These are phyloP conservation scores for Suhomyces maxii DNA, from an alignment of 1,139 yeast species.

Conservation along the genomic window DNA sequence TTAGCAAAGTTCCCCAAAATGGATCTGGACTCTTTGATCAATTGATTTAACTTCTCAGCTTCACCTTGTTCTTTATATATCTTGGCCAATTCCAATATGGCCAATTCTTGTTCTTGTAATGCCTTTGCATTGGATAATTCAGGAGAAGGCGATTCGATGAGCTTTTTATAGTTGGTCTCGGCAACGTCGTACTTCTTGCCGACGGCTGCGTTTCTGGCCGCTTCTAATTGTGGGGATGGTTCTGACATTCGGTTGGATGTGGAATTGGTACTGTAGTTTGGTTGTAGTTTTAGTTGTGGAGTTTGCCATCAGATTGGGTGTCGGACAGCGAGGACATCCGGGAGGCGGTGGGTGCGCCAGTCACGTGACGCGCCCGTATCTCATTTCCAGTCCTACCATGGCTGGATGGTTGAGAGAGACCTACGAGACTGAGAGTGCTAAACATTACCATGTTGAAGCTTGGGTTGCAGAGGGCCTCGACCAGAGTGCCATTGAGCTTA, in stretches of 20 bases:
- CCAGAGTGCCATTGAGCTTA: background rate
- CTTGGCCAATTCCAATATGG: conserved; percentile 64
- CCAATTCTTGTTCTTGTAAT: conserved; percentile 56
- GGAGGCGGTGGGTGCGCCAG: background rate
- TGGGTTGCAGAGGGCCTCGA: background rate
- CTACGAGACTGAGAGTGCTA: too few species aligned
- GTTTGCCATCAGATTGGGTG: conserved; percentile 15
- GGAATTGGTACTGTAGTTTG: background rate
- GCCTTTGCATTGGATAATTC: conserved; percentile 27
- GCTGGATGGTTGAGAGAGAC: too few species aligned
- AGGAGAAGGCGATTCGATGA: conserved; percentile 38
- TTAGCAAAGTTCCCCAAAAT: conserved; percentile 80
- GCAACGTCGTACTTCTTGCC: conserved; percentile 53
- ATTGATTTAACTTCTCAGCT: conserved; percentile 52
- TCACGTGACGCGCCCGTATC: background rate
- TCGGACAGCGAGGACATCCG: background rate
- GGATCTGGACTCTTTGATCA: conserved; percentile 69
- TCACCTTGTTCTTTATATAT: conserved; percentile 49
- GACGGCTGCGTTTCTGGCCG: conserved; percentile 58
- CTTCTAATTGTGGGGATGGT: conserved; percentile 39
- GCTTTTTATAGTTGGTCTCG: conserved; percentile 52
- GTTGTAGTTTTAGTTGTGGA: background rate
- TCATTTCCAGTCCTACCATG: too few species aligned
- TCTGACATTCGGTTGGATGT: conserved; percentile 15
- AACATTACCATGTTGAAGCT: conserved; percentile 2